Evolutionary conservation across 148 eudicot genomes (phyloP).

Genomic region (Persicaria tinctoria): DNA sequence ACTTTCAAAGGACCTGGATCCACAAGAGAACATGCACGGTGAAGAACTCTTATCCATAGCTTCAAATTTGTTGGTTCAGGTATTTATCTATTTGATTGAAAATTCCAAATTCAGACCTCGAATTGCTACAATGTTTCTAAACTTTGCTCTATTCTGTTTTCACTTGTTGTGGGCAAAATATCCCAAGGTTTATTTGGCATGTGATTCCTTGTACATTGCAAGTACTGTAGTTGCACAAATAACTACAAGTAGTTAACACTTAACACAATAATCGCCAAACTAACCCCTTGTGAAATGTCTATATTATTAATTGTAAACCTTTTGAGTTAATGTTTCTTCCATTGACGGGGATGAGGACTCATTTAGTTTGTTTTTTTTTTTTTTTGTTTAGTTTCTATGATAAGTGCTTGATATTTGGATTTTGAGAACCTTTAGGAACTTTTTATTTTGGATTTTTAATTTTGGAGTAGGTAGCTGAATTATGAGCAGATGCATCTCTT

Average conservation of each 20-base stretch:
- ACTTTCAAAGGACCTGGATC: conserved; percentile 87
- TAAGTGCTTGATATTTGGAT: not conserved
- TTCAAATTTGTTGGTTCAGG: conserved; percentile 78
- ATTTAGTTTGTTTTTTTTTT: not conserved
- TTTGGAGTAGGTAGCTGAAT: not conserved
- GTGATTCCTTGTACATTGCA: too few species aligned
- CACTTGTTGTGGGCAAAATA: not conserved
- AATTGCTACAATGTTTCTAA: not conserved
- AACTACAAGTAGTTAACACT: too few species aligned
- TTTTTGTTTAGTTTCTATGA: not conserved
- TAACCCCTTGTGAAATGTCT: too few species aligned
- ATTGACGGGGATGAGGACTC: not conserved
- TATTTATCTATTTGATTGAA: conserved; percentile 16
- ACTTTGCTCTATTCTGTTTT: not conserved
- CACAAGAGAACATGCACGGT: conserved; percentile 85
- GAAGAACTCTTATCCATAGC: conserved; percentile 83
- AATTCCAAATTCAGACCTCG: not conserved
- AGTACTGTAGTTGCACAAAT: too few species aligned
- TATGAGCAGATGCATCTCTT: not conserved
- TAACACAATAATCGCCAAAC: too few species aligned
- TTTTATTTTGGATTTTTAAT: not conserved
- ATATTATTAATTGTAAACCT: too few species aligned
- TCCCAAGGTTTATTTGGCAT: too few species aligned
- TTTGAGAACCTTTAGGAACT: not conserved
- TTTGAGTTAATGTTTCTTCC: too few species aligned